A percentile compares a stretch with the other conserved stretches of the same genome.
Evolutionary conservation across 2,329 filamentous ascomycete genomes (phyloP).

Genomic region (Ampelomyces quisqualis): DNA sequence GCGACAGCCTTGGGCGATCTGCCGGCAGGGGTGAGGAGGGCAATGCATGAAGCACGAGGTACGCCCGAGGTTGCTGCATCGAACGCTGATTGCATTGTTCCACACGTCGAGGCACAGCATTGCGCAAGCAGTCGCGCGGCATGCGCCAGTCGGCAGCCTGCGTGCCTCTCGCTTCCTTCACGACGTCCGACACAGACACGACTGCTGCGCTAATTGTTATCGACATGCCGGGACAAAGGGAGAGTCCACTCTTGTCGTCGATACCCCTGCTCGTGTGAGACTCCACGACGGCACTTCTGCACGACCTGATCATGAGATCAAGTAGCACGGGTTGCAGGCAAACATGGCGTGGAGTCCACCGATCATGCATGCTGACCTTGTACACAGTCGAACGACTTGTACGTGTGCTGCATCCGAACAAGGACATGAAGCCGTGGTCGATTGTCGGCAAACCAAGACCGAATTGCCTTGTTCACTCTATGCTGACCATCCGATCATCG

Average conservation of each 20-base stretch:
- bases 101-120: constrained; percentile 17
- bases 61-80: constrained; percentile 23
- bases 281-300: background rate
- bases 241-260: background rate
- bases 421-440: background rate
- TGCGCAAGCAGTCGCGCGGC: constrained; percentile 9
- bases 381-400: constrained; percentile 2
- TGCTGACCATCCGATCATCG: constrained; percentile 7
- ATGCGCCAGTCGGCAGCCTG: constrained; percentile 10
- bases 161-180: constrained; percentile 6
- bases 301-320: constrained; percentile 2
- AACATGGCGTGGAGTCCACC: constrained; percentile 4
- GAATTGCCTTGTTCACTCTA: constrained; percentile 3
- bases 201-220: background rate
- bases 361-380: constrained; percentile 5
- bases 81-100: constrained; percentile 24
- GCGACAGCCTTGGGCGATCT: constrained; percentile 25
- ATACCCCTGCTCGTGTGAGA: background rate
- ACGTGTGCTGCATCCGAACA: background rate
- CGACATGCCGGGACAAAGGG: background rate
- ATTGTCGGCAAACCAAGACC: background rate
- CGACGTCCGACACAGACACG: constrained; percentile 7
- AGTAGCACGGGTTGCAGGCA: constrained; percentile 1
- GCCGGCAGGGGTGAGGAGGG: constrained; percentile 22
- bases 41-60: too few relatives aligned